Conservation (phyloP, 306 rosid genomes). For the Lathyrus tuberosus region DNA sequence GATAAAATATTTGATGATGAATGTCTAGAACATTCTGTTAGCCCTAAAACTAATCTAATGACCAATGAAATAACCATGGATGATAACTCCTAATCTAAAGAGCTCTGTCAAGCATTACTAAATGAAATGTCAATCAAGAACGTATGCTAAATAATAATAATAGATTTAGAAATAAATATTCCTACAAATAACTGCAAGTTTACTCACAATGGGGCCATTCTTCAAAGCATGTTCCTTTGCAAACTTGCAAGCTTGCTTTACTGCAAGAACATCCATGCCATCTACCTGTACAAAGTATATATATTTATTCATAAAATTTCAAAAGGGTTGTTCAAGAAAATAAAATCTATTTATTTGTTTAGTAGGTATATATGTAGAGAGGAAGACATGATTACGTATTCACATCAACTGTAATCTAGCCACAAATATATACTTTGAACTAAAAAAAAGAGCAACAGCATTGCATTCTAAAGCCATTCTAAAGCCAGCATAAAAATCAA, state of each 20-base stretch:
- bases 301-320: slow-evolving; percentile 30
- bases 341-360: background rate
- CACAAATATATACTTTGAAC: slow-evolving; percentile 2
- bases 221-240: slow-evolving; percentile 94
- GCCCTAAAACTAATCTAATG: background rate
- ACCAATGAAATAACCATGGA: background rate
- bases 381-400: background rate
- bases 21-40: background rate
- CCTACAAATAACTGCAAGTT: slow-evolving; percentile 18
- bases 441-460: background rate
- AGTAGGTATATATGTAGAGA: slow-evolving; percentile 7
- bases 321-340: slow-evolving; percentile 6
- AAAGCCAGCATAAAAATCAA: slow-evolving; percentile 6
- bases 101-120: background rate
- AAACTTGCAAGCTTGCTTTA: slow-evolving; percentile 92
- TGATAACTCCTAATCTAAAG: background rate
- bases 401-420: background rate
- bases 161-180: slow-evolving; percentile 22
- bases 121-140: slow-evolving; percentile 14
- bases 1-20: background rate
- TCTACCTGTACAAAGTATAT: slow-evolving; percentile 65
- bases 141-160: background rate
- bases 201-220: slow-evolving; percentile 96
- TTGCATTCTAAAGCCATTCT: slow-evolving; percentile 24
- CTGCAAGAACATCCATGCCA: slow-evolving; percentile 98